Conservation (phyloP, 345 rosid genomes). For the Streptanthus diversifolius region DNA sequence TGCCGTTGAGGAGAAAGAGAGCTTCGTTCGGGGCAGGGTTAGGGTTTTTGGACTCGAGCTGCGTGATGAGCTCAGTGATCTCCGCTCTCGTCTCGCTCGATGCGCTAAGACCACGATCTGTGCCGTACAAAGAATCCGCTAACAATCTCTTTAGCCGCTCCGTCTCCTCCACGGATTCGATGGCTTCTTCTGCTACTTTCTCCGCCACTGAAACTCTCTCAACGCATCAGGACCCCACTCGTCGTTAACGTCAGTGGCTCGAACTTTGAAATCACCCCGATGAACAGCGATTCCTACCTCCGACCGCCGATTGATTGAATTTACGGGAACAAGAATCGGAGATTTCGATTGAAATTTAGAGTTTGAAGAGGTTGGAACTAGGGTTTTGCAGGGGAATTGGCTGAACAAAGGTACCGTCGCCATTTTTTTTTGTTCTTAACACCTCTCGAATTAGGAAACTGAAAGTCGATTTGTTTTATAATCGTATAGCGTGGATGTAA, state of each 20-base stretch:
- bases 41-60: slow-evolving; percentile 85
- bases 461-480: neutral
- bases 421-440: slow-evolving; percentile 33
- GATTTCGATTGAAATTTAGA: slow-evolving; percentile 17
- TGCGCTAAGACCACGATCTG: slow-evolving; percentile 66
- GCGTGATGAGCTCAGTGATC: slow-evolving; percentile 81
- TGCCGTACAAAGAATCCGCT: slow-evolving; percentile 68
- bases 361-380: slow-evolving; percentile 6
- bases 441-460: neutral
- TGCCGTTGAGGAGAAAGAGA: slow-evolving; percentile 70
- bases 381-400: slow-evolving; percentile 46
- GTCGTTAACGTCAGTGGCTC: slow-evolving; percentile 31
- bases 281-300: slow-evolving; percentile 12
- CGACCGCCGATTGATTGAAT: slow-evolving; percentile 10
- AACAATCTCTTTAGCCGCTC: slow-evolving; percentile 56
- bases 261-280: slow-evolving; percentile 30
- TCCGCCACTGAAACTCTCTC: slow-evolving; percentile 40
- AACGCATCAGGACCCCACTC: slow-evolving; percentile 38
- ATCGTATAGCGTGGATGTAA: neutral
- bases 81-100: slow-evolving; percentile 85
- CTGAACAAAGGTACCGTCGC: slow-evolving; percentile 46
- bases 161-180: slow-evolving; percentile 45
- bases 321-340: slow-evolving; percentile 12
- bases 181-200: slow-evolving; percentile 36
- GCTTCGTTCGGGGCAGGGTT: slow-evolving; percentile 84